These are phyloP conservation scores for Pachyrhizus erosus DNA, from an alignment of 306 rosid genomes.

Conservation along the genomic window DNA sequence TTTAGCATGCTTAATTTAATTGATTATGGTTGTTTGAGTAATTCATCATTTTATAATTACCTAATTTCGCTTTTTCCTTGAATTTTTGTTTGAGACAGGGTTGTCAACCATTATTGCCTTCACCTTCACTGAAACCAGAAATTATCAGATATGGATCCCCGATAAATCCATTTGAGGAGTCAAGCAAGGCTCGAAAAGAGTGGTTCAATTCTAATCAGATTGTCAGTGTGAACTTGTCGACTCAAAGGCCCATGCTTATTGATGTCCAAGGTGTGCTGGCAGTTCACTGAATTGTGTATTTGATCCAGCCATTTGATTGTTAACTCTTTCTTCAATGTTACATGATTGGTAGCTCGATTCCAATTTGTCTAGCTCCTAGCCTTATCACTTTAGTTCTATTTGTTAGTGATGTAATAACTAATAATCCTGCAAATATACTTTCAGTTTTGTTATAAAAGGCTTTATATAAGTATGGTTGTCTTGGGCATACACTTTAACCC, in stretches of 20 bases:
- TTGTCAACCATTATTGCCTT: constrained; percentile 58
- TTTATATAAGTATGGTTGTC: constrained; percentile 12
- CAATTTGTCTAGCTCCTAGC: neutral
- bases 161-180: constrained; percentile 49
- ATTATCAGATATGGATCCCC: constrained; percentile 54
- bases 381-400: neutral
- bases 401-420: constrained; percentile 19
- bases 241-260: constrained; percentile 53
- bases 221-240: constrained; percentile 52
- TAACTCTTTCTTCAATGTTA: constrained; percentile 6
- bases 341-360: neutral
- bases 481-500: neutral
- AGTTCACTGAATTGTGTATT: constrained; percentile 32
- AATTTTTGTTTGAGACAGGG: constrained; percentile 54
- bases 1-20: neutral
- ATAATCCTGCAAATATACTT: neutral
- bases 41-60: constrained; percentile 17
- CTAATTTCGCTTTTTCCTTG: neutral
- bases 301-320: constrained; percentile 31
- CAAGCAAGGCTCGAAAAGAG: constrained; percentile 53
- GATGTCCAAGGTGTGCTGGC: constrained; percentile 70
- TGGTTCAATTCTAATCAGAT: constrained; percentile 50
- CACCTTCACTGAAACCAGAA: constrained; percentile 51
- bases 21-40: constrained; percentile 5
- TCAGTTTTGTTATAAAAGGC: constrained; percentile 16